Evolutionary conservation across 208 protist genomes (phyloP).

Genomic region (Angomonas desouzai): DNA sequence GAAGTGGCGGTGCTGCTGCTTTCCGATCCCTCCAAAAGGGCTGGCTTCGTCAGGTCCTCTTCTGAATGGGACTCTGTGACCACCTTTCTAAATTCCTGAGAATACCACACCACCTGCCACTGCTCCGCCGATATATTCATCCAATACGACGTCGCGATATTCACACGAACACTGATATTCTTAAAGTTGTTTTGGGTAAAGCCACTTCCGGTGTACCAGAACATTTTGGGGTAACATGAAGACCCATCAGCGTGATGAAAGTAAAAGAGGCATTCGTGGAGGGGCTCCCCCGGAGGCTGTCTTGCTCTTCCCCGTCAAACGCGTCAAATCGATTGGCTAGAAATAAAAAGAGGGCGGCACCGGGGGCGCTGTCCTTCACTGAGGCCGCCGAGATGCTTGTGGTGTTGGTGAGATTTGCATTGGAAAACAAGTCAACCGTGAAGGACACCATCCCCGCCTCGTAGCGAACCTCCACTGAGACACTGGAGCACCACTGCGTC

Average conservation of each 20-base stretch:
- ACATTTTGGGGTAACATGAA: neutral
- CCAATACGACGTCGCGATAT: neutral
- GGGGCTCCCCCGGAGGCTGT: neutral
- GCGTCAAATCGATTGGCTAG: neutral
- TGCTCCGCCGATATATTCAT: neutral
- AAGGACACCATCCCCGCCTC: neutral
- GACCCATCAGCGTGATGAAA: neutral
- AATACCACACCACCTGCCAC: neutral
- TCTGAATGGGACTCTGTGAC: neutral
- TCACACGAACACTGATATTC: neutral
- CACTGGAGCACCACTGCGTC: neutral
- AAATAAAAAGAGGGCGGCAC: neutral
- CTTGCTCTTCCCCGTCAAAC: neutral
- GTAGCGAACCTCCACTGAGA: neutral
- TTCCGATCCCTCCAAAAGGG: no score
- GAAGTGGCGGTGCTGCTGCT: no score
- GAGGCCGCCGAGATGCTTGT: neutral
- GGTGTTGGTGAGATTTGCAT: neutral
- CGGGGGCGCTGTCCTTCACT: neutral
- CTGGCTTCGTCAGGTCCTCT: neutral
- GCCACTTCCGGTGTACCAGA: slow-evolving; percentile 3
- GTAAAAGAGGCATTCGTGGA: slow-evolving; percentile 3
- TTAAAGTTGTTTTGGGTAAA: neutral
- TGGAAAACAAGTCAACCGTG: neutral
- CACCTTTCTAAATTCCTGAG: neutral